These are phyloP conservation scores for Lojkania enalia DNA, from an alignment of 2,329 filamentous ascomycete species.

Conservation along the genomic window DNA sequence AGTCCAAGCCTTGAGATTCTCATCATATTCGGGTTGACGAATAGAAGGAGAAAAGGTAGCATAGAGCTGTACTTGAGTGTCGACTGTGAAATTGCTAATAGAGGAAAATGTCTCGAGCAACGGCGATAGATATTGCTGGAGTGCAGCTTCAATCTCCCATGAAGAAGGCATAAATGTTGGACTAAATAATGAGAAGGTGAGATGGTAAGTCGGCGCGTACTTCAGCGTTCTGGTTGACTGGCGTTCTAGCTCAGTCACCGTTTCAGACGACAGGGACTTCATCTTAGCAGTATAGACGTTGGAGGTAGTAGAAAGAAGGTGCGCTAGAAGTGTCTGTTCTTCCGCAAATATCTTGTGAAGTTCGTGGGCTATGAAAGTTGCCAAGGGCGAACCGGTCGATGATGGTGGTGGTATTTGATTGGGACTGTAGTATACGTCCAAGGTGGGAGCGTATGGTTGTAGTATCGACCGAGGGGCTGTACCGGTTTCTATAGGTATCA, in stretches of 20 bases:
- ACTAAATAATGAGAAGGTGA: slow-evolving; percentile 94
- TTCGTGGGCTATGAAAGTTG: slow-evolving; percentile 76
- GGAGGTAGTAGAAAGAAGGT: slow-evolving; percentile 50
- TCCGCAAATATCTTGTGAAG: slow-evolving; percentile 80
- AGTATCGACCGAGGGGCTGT: slow-evolving; percentile 62
- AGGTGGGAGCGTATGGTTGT: slow-evolving; percentile 68
- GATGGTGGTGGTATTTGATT: slow-evolving; percentile 68
- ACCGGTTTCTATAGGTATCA: slow-evolving; percentile 64
- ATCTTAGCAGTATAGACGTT: slow-evolving; percentile 49
- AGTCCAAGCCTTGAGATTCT: slow-evolving; percentile 61
- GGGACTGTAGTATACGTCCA: slow-evolving; percentile 77
- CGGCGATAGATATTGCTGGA: slow-evolving; percentile 79
- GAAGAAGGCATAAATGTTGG: slow-evolving; percentile 75
- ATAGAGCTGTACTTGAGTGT: slow-evolving; percentile 94
- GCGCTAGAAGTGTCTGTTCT: slow-evolving; percentile 77
- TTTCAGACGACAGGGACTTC: slow-evolving; percentile 55
- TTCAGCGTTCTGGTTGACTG: slow-evolving; percentile 85
- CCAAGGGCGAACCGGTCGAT: slow-evolving; percentile 72
- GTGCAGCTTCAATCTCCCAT: slow-evolving; percentile 86
- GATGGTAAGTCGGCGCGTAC: slow-evolving; percentile 90
- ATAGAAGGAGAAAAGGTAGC: slow-evolving; percentile 69
- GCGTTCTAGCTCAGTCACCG: slow-evolving; percentile 58
- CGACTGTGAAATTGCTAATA: slow-evolving; percentile 94
- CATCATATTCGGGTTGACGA: slow-evolving; percentile 59
- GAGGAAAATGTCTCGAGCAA: slow-evolving; percentile 76